Base-by-base conservation (phyloP, 805 yeast species). In the Barnettozyma vustinii region DNA sequence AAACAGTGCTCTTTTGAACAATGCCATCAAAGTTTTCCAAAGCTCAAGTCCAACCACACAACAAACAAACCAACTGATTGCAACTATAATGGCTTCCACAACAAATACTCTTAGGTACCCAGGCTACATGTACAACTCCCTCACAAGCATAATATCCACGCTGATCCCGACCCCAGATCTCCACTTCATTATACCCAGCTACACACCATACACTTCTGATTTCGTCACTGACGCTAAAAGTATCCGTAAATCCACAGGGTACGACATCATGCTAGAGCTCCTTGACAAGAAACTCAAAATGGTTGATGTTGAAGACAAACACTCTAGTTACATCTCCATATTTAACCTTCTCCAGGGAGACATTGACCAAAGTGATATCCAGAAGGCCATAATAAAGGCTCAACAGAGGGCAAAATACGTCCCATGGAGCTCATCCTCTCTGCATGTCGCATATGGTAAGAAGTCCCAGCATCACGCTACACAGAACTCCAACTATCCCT, bases 41-140 rank as follows among this genome's bases (percentile, higher is more conserved):
- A 77, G 73, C 37, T 72, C 73, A 27, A 72, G 79, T 42, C 84
- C 87, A 9, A 81, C 91, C 2, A 79, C 76, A 13, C 33, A 16
- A 44, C 91, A 90, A 49, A 81, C 92, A 2, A 94, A 94, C 68
- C 88, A 86, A 61, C 72, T 94, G 39, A 89, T 94, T 3, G 79
- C 97, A 0, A 82, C 90, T 9, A 89, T 88, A 9, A 79, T 90
- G 74, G 83, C 96, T 0, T 82, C 91, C 0, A 72, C 89, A 3
- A 87, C 98, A 2, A 87, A 92, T 52, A 87, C 98, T 0, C 68
- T 94, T 41, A 74, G 99, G 56, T 92, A 86, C 64, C 99, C 99
- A 4, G 83, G 94, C 43, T 89, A 89, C 68, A 84, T 90, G 78
- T 91, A 87, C 72, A 87, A 85, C 61, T 88, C 96, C 4, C 69